Base-by-base conservation (phyloP, 306 rosid genomes). In the Casuarina cunninghamiana region DNA sequence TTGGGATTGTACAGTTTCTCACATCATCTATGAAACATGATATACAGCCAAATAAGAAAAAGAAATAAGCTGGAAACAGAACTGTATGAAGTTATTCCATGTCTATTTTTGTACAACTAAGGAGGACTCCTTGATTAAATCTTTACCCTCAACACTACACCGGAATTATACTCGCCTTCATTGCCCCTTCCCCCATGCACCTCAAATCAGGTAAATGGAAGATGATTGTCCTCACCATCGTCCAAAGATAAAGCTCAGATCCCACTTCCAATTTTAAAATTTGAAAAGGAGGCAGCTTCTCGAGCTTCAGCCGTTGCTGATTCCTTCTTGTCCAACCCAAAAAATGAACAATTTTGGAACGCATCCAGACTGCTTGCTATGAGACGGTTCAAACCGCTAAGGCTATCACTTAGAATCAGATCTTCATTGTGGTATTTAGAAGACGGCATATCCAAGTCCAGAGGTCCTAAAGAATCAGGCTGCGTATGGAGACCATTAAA, bases 301-400 rank as follows among this genome's bases (percentile, higher is more conserved):
- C 84, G 81, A 78, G 80, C 88, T 80, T 85, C 95, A n/a, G 74
- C 87, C 69, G 88, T 77, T 53, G 89, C 77, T 48, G 92, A 38
- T 80, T 95, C 99, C 87, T 89, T 94, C 94, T 94, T 95, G 82
- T 95, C 96, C 55, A 88, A 43, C 67, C 93, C 93, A 37, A 95
- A 93, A 87, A 95, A 95, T 10, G 97, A 92, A 83, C 97, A 95
- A 86, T 90, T 95, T 89, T 95, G 99, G 86, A 95, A 95, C 54
- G 99, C 97, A 85, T 95, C 99, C 79, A 95, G 86, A 82, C 99
- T 95, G 93, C 96, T 95, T 72, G 97, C 99, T 84, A 95, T 95
- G 76, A 95, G 87, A 76, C 93, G 97, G 84, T 91, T 95, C 88
- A 95, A 80, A 32, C 97, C 96, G 76, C 97, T 84, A 60, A 94